These are phyloP conservation scores for Westerdykella aurantiaca DNA, from an alignment of 2,329 filamentous ascomycete genomes.

Conservation along the genomic window DNA sequence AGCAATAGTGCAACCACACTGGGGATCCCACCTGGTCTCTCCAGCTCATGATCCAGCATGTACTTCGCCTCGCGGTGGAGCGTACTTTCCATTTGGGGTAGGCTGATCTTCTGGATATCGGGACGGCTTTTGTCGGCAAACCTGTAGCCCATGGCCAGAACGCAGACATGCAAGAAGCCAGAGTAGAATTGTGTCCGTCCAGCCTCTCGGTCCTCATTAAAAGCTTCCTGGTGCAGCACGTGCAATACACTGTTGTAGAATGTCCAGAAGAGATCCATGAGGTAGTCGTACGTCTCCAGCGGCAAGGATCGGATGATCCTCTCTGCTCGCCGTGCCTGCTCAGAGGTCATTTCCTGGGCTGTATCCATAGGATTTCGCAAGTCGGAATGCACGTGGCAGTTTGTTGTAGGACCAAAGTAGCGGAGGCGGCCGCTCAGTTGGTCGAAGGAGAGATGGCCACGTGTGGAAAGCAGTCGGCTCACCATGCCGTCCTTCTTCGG, in stretches of 20 bases:
- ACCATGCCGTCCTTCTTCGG: conserved; percentile 46
- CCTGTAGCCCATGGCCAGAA: conserved; percentile 50
- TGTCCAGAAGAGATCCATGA: conserved; percentile 49
- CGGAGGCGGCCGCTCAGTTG: conserved; percentile 47
- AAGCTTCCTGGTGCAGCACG: conserved; percentile 47
- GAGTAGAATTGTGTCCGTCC: conserved; percentile 49
- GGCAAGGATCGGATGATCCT: conserved; percentile 45
- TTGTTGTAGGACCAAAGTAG: conserved; percentile 52
- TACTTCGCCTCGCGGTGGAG: conserved; percentile 51
- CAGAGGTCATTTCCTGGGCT: conserved; percentile 37
- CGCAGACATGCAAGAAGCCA: conserved; percentile 48
- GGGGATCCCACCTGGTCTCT: conserved; percentile 49
- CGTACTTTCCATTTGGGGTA: conserved; percentile 47
- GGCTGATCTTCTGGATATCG: conserved; percentile 45
- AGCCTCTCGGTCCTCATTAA: conserved; percentile 45
- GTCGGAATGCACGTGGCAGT: conserved; percentile 48
- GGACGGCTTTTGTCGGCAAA: conserved; percentile 46
- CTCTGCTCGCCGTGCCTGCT: conserved; percentile 45
- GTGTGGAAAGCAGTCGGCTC: conserved; percentile 46
- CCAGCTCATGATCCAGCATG: conserved; percentile 51
- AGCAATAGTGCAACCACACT: conserved; percentile 50
- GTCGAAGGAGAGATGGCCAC: conserved; percentile 49
- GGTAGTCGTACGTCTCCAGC: conserved; percentile 47
- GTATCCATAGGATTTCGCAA: conserved; percentile 33
- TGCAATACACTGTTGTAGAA: conserved; percentile 48